Evolutionary conservation across 257 asterid species (phyloP).

Genomic region (Forsythia suspensa): DNA sequence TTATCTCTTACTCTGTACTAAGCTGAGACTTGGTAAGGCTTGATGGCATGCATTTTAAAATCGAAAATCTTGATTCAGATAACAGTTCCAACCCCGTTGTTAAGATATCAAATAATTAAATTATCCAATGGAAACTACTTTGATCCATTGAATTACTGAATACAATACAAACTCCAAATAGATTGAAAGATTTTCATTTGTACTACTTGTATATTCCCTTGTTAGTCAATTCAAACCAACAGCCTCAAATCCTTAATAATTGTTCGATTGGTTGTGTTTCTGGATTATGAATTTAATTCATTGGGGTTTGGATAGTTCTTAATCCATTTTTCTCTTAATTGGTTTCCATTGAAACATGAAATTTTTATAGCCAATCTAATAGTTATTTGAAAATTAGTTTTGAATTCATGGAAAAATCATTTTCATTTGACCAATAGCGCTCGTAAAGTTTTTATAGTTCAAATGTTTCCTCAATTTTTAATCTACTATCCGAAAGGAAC

Average conservation of each 20-base stretch:
- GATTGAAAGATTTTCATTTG: neutral
- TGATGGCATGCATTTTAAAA: neutral
- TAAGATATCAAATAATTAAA: neutral
- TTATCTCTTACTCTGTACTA: neutral
- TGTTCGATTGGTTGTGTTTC: neutral
- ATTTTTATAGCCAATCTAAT: neutral
- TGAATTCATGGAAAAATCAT: neutral
- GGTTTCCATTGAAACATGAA: neutral
- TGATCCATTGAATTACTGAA: neutral
- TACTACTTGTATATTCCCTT: neutral
- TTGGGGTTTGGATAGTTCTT: neutral
- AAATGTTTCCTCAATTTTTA: too few species aligned
- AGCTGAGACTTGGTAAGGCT: neutral
- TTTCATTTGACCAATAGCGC: neutral
- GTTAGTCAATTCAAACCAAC: neutral
- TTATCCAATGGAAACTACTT: neutral
- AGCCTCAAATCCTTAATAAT: neutral
- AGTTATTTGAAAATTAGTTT: neutral
- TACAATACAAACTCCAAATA: neutral
- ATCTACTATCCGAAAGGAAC: neutral
- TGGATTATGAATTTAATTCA: neutral
- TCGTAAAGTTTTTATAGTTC: neutral
- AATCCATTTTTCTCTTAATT: neutral
- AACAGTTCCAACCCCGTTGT: slow-evolving; percentile 4
- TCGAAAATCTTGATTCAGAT: neutral